Percentiles rank a stretch among this genome's conserved stretches.
Evolutionary conservation across 495 filamentous ascomycete genomes (phyloP).

Genomic region (Aspergillus olivimuriae): DNA sequence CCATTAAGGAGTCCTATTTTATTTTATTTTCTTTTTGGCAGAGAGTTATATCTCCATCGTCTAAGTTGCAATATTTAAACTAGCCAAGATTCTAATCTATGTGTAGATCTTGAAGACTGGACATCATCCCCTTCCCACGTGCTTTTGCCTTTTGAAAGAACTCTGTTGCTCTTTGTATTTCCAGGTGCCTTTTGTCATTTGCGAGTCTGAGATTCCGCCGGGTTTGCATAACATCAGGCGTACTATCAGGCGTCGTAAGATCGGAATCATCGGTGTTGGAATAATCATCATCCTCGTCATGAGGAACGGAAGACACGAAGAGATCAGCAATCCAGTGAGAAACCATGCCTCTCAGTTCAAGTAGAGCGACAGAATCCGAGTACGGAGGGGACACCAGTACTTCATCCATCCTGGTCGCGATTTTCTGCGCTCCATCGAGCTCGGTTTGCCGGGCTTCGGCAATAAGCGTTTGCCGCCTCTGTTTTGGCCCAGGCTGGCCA

Average conservation of each 20-base stretch:
- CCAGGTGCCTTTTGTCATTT: slow-evolving; percentile 24
- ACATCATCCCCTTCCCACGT: slow-evolving; percentile 29
- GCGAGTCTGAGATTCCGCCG: slow-evolving; percentile 29
- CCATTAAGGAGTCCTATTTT: no score
- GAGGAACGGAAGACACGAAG: slow-evolving; percentile 25
- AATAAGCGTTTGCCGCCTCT: slow-evolving; percentile 15
- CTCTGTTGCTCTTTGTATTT: slow-evolving; percentile 26
- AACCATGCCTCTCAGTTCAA: slow-evolving; percentile 60
- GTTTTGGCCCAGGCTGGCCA: slow-evolving; percentile 3
- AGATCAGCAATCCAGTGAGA: slow-evolving; percentile 64
- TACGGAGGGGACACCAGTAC: slow-evolving; percentile 59
- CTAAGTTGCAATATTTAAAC: no score
- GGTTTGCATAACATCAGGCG: slow-evolving; percentile 18
- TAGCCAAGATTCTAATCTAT: slow-evolving; percentile 17
- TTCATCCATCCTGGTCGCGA: slow-evolving; percentile 58
- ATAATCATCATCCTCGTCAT: slow-evolving; percentile 14
- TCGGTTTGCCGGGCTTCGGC: slow-evolving; percentile 25
- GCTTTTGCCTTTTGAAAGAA: slow-evolving; percentile 32
- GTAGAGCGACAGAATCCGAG: slow-evolving; percentile 48
- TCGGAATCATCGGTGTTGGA: slow-evolving; percentile 10
- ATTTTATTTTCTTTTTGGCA: no score
- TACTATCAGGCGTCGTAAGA: slow-evolving; percentile 18
- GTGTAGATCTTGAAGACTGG: slow-evolving; percentile 27
- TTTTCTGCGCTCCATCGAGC: slow-evolving; percentile 43
- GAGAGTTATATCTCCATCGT: neutral